phyloP scores from a whole-genome alignment of 2,329 filamentous ascomycete species.

The Periconia digitata region DNA sequence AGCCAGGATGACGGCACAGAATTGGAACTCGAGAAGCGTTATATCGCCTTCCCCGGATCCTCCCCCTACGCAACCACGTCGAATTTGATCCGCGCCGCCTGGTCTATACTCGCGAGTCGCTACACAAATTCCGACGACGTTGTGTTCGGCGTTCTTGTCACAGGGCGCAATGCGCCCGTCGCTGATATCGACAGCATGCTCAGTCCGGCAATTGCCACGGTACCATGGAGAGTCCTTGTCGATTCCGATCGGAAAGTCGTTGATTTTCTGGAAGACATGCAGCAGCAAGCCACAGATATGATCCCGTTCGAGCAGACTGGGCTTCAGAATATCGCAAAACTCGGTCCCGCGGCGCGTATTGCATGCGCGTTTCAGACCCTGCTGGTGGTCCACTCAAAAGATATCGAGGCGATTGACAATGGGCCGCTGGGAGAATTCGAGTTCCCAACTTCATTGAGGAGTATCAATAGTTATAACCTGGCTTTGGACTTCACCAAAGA shows the following conservation, averaged over 20 bases:
- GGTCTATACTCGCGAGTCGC: conserved; percentile 24
- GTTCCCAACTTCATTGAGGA: no score
- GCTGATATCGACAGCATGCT: conserved; percentile 41
- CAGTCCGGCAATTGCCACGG: conserved; percentile 46
- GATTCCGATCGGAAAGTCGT: background rate
- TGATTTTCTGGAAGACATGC: background rate
- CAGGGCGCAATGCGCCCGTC: conserved; percentile 40
- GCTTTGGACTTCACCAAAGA: background rate
- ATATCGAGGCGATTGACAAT: background rate
- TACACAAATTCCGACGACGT: conserved; percentile 33
- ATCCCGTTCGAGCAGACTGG: background rate
- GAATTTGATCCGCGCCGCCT: conserved; percentile 25
- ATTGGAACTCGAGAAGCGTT: no score
- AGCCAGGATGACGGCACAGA: no score
- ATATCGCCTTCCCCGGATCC: no score
- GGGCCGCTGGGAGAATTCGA: background rate
- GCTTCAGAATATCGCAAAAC: background rate
- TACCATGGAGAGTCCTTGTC: conserved; percentile 24
- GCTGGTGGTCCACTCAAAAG: background rate
- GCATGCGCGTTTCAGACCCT: background rate
- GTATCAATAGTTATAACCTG: no score
- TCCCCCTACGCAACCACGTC: no score
- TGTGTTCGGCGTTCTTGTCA: conserved; percentile 45
- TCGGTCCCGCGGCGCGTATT: background rate
- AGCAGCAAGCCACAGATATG: background rate